Conservation (phyloP, 176 grass and related monocot genomes). For the Poa annua region DNA sequence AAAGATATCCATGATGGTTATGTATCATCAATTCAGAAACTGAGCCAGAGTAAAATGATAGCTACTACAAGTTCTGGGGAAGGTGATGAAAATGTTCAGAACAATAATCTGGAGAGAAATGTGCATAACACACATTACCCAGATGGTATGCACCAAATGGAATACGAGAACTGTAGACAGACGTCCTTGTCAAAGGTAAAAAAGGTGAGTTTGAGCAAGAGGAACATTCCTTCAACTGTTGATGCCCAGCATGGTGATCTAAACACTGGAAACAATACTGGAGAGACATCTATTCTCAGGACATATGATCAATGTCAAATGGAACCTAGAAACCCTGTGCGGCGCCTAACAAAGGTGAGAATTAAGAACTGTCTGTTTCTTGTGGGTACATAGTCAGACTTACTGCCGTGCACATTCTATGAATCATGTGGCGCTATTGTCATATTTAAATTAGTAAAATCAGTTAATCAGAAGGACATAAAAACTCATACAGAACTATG, state of each 20-base stretch:
- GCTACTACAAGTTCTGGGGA: constrained; percentile 20
- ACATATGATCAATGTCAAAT: constrained; percentile 35
- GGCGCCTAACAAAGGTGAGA: constrained; percentile 34
- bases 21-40: constrained; percentile 27
- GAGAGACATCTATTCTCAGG: constrained; percentile 23
- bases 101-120: constrained; percentile 33
- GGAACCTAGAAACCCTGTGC: constrained; percentile 11
- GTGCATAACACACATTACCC: constrained; percentile 28
- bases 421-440: constrained; percentile 12
- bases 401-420: not conserved
- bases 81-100: constrained; percentile 20
- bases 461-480: not conserved
- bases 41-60: constrained; percentile 44
- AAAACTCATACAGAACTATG: not conserved
- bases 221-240: constrained; percentile 13
- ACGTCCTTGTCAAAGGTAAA: constrained; percentile 38
- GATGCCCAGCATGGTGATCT: not conserved
- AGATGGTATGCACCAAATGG: constrained; percentile 11
- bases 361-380: constrained; percentile 1
- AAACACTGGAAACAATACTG: constrained; percentile 1
- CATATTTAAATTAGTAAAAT: constrained; percentile 17
- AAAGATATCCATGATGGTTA: constrained; percentile 14
- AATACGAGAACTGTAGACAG: constrained; percentile 26
- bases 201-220: constrained; percentile 27
- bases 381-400: not conserved